A percentile compares a stretch with the other conserved stretches of the same genome.
Conservation (phyloP, 768 basidiomycete genomes). For the Calocybe cyanea region DNA sequence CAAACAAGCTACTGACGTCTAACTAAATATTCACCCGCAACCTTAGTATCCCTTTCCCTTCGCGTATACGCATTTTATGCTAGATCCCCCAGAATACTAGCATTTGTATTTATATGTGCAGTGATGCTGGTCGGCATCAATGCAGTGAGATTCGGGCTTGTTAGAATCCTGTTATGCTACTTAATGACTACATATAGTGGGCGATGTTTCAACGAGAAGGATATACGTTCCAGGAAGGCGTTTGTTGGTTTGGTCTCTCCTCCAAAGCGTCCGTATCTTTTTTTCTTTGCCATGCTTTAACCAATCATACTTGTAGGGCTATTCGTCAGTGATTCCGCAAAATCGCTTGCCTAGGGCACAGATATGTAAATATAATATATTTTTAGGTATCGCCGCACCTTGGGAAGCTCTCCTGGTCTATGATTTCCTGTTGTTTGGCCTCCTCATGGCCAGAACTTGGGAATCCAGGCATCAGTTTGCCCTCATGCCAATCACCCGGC, state of each 20-base stretch:
- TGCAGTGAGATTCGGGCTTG: slow-evolving; percentile 26
- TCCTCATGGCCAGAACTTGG: slow-evolving; percentile 45
- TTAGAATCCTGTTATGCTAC: background rate
- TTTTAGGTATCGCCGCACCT: slow-evolving; percentile 29
- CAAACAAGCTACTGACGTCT: background rate
- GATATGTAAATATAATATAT: too few relatives aligned
- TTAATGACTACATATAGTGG: slow-evolving; percentile 27
- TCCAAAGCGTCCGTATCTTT: slow-evolving; percentile 24
- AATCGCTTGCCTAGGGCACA: background rate
- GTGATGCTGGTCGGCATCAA: slow-evolving; percentile 25
- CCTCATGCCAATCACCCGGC: slow-evolving; percentile 33
- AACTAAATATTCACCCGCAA: background rate
- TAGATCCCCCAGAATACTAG: slow-evolving; percentile 31
- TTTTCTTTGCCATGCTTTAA: background rate
- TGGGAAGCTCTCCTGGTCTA: slow-evolving; percentile 52
- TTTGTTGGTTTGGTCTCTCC: slow-evolving; percentile 32
- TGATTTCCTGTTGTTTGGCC: slow-evolving; percentile 41
- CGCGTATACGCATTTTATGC: slow-evolving; percentile 50
- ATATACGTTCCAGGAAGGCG: slow-evolving; percentile 18
- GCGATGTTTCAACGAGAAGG: slow-evolving; percentile 36
- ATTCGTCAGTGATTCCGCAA: slow-evolving; percentile 12
- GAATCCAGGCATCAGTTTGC: slow-evolving; percentile 25
- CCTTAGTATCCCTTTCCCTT: slow-evolving; percentile 37
- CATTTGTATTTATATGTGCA: slow-evolving; percentile 29
- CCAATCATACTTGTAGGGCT: slow-evolving; percentile 8